A percentile compares a stretch with the other conserved stretches of the same genome.
phyloP scores from a whole-genome alignment of 163 green algal species.

The Chlorella variabilis region DNA sequence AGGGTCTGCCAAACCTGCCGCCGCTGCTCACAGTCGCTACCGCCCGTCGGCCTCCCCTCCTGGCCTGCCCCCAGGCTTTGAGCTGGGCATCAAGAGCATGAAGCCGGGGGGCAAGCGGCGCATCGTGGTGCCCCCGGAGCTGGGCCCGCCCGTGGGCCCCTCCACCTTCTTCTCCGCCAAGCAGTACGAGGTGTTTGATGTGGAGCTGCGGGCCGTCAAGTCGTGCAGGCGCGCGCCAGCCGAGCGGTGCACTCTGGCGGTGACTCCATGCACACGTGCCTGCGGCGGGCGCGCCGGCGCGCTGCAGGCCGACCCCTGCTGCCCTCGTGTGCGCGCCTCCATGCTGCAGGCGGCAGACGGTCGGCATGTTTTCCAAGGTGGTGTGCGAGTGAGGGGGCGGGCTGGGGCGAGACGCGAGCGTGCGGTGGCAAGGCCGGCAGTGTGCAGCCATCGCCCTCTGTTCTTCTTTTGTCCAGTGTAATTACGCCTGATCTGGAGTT shows the following conservation, averaged over 20 bases:
- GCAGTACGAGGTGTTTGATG: constrained; percentile 99
- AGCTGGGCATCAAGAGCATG: constrained; percentile 88
- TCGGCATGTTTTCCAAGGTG: constrained; percentile 86
- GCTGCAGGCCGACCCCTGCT: no score
- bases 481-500: no score
- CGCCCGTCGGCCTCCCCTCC: no score
- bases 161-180: constrained; percentile 99
- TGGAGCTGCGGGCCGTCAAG: constrained; percentile 88
- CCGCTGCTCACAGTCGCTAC: no score
- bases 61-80: constrained; percentile 94
- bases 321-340: neutral
- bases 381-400: constrained; percentile 74
- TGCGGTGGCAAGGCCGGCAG: no score
- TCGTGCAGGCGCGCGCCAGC: constrained; percentile 25
- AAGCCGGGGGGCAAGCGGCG: constrained; percentile 78
- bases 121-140: constrained; percentile 92
- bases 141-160: constrained; percentile 96
- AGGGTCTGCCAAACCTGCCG: no score
- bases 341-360: constrained; percentile 65
- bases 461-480: no score
- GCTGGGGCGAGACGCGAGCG: no score
- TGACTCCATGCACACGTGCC: no score
- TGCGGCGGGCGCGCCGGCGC: no score
- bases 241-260: neutral
- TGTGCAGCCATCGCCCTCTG: no score